A percentile compares a stretch with the other conserved stretches of the same genome.
phyloP scores from a whole-genome alignment of 202 grass and related monocot species.

The Saccharum hybrid region DNA sequence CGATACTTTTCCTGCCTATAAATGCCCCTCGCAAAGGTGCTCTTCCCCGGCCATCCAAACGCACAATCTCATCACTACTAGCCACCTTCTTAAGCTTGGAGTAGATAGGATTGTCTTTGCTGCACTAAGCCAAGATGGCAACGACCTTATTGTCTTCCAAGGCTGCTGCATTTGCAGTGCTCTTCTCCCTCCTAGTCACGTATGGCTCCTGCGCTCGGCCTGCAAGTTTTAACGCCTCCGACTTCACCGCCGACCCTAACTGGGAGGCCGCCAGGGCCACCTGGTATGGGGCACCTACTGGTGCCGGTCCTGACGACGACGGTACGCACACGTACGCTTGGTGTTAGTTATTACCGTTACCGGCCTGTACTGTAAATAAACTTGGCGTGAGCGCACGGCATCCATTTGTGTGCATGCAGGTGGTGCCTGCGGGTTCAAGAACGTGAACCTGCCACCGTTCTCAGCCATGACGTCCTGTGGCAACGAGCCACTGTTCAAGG shows the following conservation, averaged over 20 bases:
- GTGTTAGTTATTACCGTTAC: neutral
- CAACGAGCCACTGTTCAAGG: slow-evolving; percentile 70
- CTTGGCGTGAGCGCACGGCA: neutral
- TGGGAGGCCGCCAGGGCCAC: slow-evolving; percentile 52
- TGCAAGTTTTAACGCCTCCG: slow-evolving; percentile 23
- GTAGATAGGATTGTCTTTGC: too few species aligned
- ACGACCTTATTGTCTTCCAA: neutral
- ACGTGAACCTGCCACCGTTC: slow-evolving; percentile 53
- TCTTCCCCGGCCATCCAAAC: slow-evolving; percentile 33
- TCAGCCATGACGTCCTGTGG: slow-evolving; percentile 66
- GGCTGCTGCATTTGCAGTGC: slow-evolving; percentile 11
- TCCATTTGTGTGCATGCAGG: neutral
- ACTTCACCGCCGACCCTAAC: slow-evolving; percentile 50
- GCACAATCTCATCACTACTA: neutral
- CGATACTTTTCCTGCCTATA: slow-evolving; percentile 35
- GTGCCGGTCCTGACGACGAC: slow-evolving; percentile 33
- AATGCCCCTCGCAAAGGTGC: slow-evolving; percentile 28
- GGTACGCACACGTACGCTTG: neutral
- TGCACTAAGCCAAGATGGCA: slow-evolving; percentile 33
- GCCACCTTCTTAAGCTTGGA: neutral
- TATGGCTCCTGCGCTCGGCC: slow-evolving; percentile 11
- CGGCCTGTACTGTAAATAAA: neutral
- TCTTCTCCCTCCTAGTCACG: slow-evolving; percentile 39
- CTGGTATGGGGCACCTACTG: slow-evolving; percentile 37
- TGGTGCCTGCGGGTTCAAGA: slow-evolving; percentile 35